Percentiles rank a stretch among this genome's conserved stretches.
Evolutionary conservation across 257 asterid species (phyloP).

Genomic region (Solanum bulbocastanum): DNA sequence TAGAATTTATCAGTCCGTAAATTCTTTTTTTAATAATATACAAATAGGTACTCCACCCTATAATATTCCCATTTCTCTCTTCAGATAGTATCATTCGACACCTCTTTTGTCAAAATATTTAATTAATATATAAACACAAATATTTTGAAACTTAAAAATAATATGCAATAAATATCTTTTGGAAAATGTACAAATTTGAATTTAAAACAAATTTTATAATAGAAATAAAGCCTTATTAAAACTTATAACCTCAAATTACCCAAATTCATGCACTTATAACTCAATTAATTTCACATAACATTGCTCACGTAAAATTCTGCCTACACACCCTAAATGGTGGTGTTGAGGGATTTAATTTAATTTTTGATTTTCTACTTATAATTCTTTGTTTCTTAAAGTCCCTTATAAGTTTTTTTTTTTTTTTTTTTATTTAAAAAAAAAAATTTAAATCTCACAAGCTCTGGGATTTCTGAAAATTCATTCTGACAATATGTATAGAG

Average conservation of each 20-base stretch:
- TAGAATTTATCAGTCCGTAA: neutral
- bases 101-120: neutral
- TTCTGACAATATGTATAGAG: conserved; percentile 5
- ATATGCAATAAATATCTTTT: neutral
- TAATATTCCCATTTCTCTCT: neutral
- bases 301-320: neutral
- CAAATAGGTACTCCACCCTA: neutral
- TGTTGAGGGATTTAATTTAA: neutral
- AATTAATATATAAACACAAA: neutral
- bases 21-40: neutral
- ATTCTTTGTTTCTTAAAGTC: neutral
- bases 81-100: neutral
- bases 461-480: conserved; percentile 4
- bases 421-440: neutral
- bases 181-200: neutral
- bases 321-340: neutral
- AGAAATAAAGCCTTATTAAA: neutral
- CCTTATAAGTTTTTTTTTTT: neutral
- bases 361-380: neutral
- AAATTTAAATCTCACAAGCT: neutral
- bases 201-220: neutral
- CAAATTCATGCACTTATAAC: neutral
- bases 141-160: neutral
- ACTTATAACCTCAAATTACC: neutral
- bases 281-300: neutral